phyloP scores from a whole-genome alignment of 345 rosid species.

The Eucalyptus polybractea region DNA sequence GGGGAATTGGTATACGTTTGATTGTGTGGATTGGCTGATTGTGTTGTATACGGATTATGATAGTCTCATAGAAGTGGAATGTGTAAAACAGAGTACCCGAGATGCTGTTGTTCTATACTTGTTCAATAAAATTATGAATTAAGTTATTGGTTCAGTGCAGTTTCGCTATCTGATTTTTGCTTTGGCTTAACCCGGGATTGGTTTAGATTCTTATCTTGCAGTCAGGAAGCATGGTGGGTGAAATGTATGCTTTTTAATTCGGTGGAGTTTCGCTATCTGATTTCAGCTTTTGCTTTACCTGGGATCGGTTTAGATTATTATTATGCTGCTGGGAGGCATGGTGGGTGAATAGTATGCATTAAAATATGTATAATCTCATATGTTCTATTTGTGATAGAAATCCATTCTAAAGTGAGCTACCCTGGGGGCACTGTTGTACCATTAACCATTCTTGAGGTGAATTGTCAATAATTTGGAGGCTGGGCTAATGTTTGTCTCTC shows the following conservation, averaged over 20 bases:
- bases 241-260: neutral
- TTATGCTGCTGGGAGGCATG: neutral
- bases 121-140: neutral
- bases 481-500: neutral
- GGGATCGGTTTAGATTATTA: neutral
- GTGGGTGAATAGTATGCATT: neutral
- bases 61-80: neutral
- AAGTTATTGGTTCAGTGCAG: neutral
- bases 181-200: rapidly evolving
- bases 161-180: neutral
- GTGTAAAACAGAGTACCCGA: neutral
- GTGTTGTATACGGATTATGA: neutral
- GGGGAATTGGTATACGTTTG: neutral
- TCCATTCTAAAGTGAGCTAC: neutral
- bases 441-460: neutral
- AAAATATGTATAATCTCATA: neutral
- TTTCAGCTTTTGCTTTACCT: neutral
- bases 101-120: neutral
- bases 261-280: neutral
- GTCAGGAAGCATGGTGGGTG: neutral
- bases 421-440: neutral
- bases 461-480: neutral
- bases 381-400: neutral
- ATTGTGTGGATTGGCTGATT: neutral
- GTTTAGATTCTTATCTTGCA: neutral